phyloP scores from a whole-genome alignment of 2,329 filamentous ascomycete species.

The Raffaelea albimanens region DNA sequence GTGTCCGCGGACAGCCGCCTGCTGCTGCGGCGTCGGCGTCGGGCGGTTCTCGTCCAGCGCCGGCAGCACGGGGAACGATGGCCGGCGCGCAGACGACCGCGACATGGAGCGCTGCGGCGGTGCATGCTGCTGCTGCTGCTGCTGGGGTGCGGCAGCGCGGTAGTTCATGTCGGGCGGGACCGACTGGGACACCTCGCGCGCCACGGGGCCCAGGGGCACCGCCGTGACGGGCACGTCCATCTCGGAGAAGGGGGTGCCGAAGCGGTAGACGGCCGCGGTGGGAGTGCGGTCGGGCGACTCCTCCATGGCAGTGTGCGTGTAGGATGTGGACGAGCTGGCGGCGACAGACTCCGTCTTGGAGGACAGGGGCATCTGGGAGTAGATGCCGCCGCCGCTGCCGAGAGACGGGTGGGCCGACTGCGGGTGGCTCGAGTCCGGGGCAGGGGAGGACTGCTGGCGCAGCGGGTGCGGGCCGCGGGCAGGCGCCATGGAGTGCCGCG shows the following conservation, averaged over 20 bases:
- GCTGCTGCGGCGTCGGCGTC: conserved; percentile 15
- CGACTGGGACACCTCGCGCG: conserved; percentile 75
- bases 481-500: background rate
- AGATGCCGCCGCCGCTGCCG: background rate
- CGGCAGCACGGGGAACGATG: conserved; percentile 60
- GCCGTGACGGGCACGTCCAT: conserved; percentile 79
- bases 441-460: background rate
- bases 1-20: conserved; percentile 20
- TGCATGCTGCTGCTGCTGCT: background rate
- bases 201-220: conserved; percentile 59
- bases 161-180: conserved; percentile 92
- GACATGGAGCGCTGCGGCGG: conserved; percentile 37
- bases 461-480: background rate
- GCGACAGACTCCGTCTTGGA: conserved; percentile 6
- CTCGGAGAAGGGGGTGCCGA: conserved; percentile 82
- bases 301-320: conserved; percentile 14
- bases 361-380: conserved; percentile 1
- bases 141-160: conserved; percentile 32
- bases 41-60: conserved; percentile 55
- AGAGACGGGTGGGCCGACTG: conserved; percentile 9
- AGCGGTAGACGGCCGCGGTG: conserved; percentile 49
- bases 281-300: conserved; percentile 10
- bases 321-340: conserved; percentile 9
- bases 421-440: conserved; percentile 6
- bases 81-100: conserved; percentile 50